Conservation (phyloP, 2,329 filamentous ascomycete genomes). For the Paecilomyces fulvus region DNA sequence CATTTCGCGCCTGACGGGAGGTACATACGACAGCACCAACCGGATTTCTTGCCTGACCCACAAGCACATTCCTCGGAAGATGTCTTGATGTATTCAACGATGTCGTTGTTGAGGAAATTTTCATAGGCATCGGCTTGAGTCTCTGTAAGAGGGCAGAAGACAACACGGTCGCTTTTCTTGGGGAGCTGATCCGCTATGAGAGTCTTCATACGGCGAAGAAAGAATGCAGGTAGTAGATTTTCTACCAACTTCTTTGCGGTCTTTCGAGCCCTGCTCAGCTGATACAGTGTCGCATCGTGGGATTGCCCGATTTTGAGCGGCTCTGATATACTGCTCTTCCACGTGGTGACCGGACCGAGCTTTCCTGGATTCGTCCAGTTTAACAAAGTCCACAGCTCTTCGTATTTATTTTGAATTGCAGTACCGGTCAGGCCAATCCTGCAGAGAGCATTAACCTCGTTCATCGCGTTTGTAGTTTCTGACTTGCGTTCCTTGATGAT, state of each 20-base stretch:
- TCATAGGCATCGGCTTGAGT: constrained; percentile 76
- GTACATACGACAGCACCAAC: constrained; percentile 67
- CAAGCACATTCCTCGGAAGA: constrained; percentile 64
- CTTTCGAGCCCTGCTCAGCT: constrained; percentile 70
- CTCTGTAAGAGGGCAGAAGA: constrained; percentile 85
- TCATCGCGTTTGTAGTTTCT: constrained; percentile 77
- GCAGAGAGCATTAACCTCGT: constrained; percentile 81
- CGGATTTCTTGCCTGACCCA: constrained; percentile 58
- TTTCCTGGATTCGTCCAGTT: constrained; percentile 91
- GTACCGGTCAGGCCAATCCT: constrained; percentile 90
- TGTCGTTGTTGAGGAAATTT: constrained; percentile 65
- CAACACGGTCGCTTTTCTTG: constrained; percentile 87
- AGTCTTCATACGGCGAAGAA: constrained; percentile 85
- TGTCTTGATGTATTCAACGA: constrained; percentile 59
- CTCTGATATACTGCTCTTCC: constrained; percentile 68
- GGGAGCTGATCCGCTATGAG: constrained; percentile 87
- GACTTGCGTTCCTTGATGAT: constrained; percentile 71
- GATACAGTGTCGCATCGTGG: constrained; percentile 76
- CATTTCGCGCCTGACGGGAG: constrained; percentile 58
- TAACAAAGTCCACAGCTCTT: constrained; percentile 90
- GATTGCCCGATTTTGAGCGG: constrained; percentile 83
- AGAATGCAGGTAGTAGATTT: constrained; percentile 81
- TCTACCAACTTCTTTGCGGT: constrained; percentile 78
- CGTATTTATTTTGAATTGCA: constrained; percentile 95
- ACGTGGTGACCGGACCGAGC: constrained; percentile 60